Evolutionary conservation across 345 rosid genomes (phyloP).

Genomic region (Punica granatum): DNA sequence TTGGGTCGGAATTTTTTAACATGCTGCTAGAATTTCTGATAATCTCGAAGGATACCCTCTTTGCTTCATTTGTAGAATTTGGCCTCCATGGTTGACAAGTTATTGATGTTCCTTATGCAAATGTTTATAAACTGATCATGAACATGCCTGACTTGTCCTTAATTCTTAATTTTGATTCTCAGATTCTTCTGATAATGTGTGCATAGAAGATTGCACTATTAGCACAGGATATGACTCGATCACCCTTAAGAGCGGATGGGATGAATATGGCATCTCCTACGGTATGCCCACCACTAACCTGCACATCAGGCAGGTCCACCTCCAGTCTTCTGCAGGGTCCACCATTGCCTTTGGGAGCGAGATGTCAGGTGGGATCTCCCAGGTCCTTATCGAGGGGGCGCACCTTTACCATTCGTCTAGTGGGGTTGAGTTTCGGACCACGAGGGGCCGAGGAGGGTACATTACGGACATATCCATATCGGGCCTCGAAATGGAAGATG

Average conservation of each 20-base stretch:
- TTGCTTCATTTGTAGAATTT: not conserved
- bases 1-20: not conserved
- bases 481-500: slow-evolving; percentile 28
- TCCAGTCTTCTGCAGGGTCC: slow-evolving; percentile 69
- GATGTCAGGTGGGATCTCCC: slow-evolving; percentile 92
- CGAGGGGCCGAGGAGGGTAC: slow-evolving; percentile 81
- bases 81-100: not conserved
- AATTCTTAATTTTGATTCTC: slow-evolving; percentile 8
- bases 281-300: slow-evolving; percentile 51
- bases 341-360: slow-evolving; percentile 89
- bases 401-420: slow-evolving; percentile 39
- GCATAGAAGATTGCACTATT: slow-evolving; percentile 75
- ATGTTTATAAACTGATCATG: not conserved
- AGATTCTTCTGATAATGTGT: slow-evolving; percentile 86
- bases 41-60: not conserved
- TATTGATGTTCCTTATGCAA: not conserved
- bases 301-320: slow-evolving; percentile 51
- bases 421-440: slow-evolving; percentile 69
- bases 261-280: slow-evolving; percentile 75
- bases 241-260: slow-evolving; percentile 94
- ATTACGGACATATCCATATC: slow-evolving; percentile 52
- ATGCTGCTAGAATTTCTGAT: not conserved
- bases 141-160: not conserved
- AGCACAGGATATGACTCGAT: slow-evolving; percentile 67
- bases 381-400: slow-evolving; percentile 42